phyloP scores from a whole-genome alignment of 1,139 yeast genomes.

The Candida glucosophila region DNA sequence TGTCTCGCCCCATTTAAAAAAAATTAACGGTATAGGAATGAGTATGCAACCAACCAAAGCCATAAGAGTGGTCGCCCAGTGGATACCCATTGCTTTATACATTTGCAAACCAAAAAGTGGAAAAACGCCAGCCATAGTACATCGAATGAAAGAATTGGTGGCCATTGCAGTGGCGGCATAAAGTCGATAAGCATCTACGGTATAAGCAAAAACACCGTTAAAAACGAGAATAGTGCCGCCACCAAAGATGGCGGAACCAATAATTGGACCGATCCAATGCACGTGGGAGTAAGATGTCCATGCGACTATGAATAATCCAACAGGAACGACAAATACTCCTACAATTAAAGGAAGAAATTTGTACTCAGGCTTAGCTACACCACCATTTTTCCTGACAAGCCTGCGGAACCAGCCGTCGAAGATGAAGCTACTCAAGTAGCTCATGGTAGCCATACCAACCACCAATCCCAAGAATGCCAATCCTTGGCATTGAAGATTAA shows the following conservation, averaged over 20 bases:
- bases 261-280: constrained; percentile 35
- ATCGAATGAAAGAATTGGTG: constrained; percentile 30
- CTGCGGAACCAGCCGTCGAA: constrained; percentile 15
- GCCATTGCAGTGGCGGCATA: constrained; percentile 37
- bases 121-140: constrained; percentile 29
- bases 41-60: constrained; percentile 23
- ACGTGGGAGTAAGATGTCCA: constrained; percentile 30
- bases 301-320: constrained; percentile 32
- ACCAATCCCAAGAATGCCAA: constrained; percentile 46
- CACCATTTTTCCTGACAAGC: constrained; percentile 19
- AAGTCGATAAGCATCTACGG: constrained; percentile 31
- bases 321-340: constrained; percentile 28
- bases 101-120: constrained; percentile 31
- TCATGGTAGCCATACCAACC: constrained; percentile 33
- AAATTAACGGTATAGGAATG: constrained; percentile 30
- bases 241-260: constrained; percentile 30
- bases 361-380: constrained; percentile 26
- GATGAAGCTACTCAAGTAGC: constrained; percentile 13
- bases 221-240: constrained; percentile 32
- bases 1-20: constrained; percentile 25
- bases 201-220: constrained; percentile 29
- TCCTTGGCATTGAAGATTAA: constrained; percentile 30
- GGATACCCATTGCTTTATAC: constrained; percentile 27
- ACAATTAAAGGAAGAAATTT: constrained; percentile 27
- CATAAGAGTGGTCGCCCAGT: constrained; percentile 34